phyloP scores from a whole-genome alignment of 1,284 basidiomycete species.

The Apiotrichum domesticum region DNA sequence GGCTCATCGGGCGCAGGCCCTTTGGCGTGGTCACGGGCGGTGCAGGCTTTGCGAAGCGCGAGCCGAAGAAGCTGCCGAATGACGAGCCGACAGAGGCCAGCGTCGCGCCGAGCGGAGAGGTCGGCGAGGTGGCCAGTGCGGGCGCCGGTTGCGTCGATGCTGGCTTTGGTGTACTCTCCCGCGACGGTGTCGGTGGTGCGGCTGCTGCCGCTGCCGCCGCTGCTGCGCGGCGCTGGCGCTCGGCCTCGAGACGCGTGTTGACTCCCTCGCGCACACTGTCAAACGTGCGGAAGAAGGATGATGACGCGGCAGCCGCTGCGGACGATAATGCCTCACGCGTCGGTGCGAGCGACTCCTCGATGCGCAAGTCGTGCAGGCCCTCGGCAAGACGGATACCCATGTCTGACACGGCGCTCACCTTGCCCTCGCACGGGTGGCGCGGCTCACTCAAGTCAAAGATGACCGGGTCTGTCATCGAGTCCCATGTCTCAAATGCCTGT shows the following conservation, averaged over 20 bases:
- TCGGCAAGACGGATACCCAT: conserved; percentile 76
- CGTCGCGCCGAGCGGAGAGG: conserved; percentile 4
- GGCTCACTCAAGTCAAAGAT: conserved; percentile 90
- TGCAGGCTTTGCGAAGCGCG: conserved; percentile 17
- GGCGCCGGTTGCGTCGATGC: neutral
- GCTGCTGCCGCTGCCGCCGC: conserved; percentile 1
- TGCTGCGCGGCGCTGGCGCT: conserved; percentile 12
- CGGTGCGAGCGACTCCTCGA: conserved; percentile 82
- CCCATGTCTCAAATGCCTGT: conserved; percentile 79
- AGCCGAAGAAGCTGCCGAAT: conserved; percentile 40
- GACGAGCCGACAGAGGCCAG: conserved; percentile 24
- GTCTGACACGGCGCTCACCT: conserved; percentile 79
- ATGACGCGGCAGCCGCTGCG: conserved; percentile 66
- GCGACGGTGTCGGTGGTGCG: neutral
- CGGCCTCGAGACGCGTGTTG: conserved; percentile 28
- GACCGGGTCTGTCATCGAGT: conserved; percentile 74
- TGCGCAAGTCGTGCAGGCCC: conserved; percentile 80
- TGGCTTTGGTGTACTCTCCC: neutral
- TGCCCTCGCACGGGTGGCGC: conserved; percentile 80
- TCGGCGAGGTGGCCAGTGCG: neutral
- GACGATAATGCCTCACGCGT: conserved; percentile 77
- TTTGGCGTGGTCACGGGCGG: neutral
- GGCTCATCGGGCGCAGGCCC: conserved; percentile 10
- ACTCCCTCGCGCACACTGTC: conserved; percentile 63
- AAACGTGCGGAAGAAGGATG: conserved; percentile 78